Base-by-base conservation (phyloP, 2,329 filamentous ascomycete genomes). In the Sporothrix brasiliensis region DNA sequence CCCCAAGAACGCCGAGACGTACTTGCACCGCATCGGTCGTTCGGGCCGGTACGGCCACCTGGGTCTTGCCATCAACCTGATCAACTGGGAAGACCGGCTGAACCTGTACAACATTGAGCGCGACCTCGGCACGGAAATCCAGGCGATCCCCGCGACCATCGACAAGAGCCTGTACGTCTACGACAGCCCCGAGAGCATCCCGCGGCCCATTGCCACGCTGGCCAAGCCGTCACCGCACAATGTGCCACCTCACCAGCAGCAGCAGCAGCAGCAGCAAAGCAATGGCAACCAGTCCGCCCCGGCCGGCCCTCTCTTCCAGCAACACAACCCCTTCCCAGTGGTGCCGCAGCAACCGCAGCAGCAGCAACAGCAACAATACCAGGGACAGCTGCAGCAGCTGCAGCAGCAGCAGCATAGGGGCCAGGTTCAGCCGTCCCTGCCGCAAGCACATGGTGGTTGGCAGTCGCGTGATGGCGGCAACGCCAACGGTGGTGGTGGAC, bases 141-240 rank as follows among this genome's bases (percentile, higher is more conserved):
- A 95, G 78, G 90, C 95, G n/a, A 99, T 99, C 77, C 95, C 95
- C 21, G 87, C 89, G 68, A 91, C 89, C 75, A 99, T 99, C 74
- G 95, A 99, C 84, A 98, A 97, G 87, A 96, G 92, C 74, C 89
- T 99, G 50, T 99, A 99, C 79, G 95, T 99, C 67, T 99, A 99
- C 80, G 96, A 99, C 73, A 92, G 94, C 73, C 95, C 95, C 0
- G 94, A 99, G 77, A 94, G 87, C 71, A 98, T 99, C 76, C 95
- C 96, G 67, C 89, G 94, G 47, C 95, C 95, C 13, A 83, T 88
- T 74, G 86, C 86, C 61, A 87, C 83, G 73, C 81, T 86, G 73
- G 63, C 71, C 9, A 54, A 63, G 52, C 72, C 72, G 2, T 58
- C 73, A 14, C 21, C 71, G 2, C 61, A 71, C 34, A 0, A 16